Conservation (phyloP, 176 grass and related monocot genomes). For the Rhipidocladum racemiflorum region DNA sequence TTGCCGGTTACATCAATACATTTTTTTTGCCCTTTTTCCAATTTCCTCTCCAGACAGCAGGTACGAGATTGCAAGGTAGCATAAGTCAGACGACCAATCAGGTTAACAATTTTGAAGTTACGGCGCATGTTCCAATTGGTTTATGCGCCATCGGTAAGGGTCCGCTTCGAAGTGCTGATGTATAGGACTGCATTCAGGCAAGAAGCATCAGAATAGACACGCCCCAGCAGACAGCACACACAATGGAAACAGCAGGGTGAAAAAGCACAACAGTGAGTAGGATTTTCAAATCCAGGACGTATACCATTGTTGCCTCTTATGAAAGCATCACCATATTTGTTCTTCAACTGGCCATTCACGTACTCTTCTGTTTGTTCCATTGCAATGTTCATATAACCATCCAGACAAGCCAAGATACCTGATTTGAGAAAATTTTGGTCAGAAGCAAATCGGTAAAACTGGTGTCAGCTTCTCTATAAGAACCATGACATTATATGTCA, state of each 20-base stretch:
- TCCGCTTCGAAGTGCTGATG: constrained; percentile 90
- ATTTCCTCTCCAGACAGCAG: neutral
- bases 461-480: neutral
- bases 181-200: constrained; percentile 74
- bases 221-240: neutral
- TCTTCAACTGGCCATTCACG: constrained; percentile 89
- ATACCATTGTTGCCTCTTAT: constrained; percentile 99
- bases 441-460: neutral
- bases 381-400: constrained; percentile 97
- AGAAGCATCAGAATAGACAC: constrained; percentile 22
- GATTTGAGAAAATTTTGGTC: neutral
- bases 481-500: neutral
- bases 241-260: neutral
- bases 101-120: neutral
- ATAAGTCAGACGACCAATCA: constrained; percentile 14
- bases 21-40: neutral
- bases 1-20: neutral
- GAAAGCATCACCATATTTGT: constrained; percentile 97
- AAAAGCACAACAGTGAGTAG: neutral
- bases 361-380: constrained; percentile 99
- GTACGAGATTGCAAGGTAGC: constrained; percentile 24
- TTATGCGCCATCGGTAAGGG: constrained; percentile 58
- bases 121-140: neutral
- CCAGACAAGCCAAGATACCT: constrained; percentile 92
- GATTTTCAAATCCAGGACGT: constrained; percentile 23